A percentile compares a stretch with the other conserved stretches of the same genome.
Conservation (phyloP, 225 moss, liverwort and hornwort genomes). For the Thuidium tamariscinum region DNA sequence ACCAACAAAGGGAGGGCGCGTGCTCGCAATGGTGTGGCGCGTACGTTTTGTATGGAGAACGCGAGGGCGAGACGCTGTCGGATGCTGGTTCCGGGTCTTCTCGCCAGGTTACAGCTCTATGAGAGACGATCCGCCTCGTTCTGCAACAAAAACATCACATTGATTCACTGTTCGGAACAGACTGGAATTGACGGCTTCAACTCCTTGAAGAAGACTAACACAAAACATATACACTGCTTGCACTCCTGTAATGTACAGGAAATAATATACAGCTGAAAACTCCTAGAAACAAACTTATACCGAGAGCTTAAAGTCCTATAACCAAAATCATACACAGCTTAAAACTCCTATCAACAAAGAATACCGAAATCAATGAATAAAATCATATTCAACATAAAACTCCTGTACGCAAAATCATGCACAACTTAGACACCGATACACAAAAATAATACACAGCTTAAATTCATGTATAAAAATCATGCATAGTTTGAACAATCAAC, state of each 20-base stretch:
- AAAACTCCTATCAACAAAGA: not conserved
- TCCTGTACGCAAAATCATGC: not conserved
- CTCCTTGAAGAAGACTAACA: too few species aligned
- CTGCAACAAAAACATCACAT: not conserved
- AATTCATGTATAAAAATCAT: too few species aligned
- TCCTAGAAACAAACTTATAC: not conserved
- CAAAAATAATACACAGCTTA: too few species aligned
- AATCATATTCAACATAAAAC: not conserved
- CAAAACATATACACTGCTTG: not conserved
- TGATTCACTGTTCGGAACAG: not conserved
- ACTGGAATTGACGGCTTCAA: not conserved
- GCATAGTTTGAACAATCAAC: not conserved
- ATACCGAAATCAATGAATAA: too few species aligned
- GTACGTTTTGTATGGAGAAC: not conserved
- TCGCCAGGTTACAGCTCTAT: not conserved
- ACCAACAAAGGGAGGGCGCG: not conserved
- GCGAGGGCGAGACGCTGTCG: not conserved
- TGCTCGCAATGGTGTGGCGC: not conserved
- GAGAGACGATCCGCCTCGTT: not conserved
- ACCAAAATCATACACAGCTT: rapidly evolving
- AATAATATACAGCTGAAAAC: not conserved
- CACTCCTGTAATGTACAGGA: not conserved
- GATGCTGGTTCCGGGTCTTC: not conserved
- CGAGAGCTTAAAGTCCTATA: not conserved
- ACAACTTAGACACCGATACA: rapidly evolving